These are phyloP conservation scores for Leishmania aethiopica DNA, from an alignment of 208 protist genomes.

Conservation along the genomic window DNA sequence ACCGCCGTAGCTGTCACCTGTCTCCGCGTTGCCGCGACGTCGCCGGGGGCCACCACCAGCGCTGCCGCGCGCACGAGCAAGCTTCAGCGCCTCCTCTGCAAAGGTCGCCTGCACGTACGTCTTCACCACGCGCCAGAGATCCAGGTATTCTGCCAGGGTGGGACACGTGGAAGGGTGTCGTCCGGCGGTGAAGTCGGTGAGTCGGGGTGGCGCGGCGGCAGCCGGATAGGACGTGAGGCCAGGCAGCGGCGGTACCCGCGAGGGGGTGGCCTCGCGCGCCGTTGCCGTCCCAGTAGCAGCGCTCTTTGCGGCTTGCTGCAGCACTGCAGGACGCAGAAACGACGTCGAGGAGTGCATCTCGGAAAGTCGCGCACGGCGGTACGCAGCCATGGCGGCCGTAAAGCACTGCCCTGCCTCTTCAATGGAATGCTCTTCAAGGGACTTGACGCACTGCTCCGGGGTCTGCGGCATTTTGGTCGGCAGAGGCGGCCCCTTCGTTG, in stretches of 20 bases:
- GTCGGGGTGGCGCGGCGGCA: constrained; percentile 6
- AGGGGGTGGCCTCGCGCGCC: background rate
- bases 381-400: constrained; percentile 3
- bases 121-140: constrained; percentile 33
- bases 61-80: background rate
- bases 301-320: constrained; percentile 11
- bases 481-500: background rate
- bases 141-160: constrained; percentile 26
- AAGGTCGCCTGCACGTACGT: constrained; percentile 27
- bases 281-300: background rate
- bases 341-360: constrained; percentile 26
- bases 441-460: background rate
- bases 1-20: constrained; percentile 7
- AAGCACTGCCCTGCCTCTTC: constrained; percentile 8
- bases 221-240: background rate
- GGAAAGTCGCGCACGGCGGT: constrained; percentile 6
- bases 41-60: background rate
- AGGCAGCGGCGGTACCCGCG: background rate
- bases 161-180: constrained; percentile 5
- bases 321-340: constrained; percentile 26
- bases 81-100: constrained; percentile 15
- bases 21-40: background rate
- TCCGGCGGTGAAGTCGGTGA: constrained; percentile 23
- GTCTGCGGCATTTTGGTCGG: background rate
- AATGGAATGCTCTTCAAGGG: background rate